phyloP scores from a whole-genome alignment of 208 protist genomes.

The Acanthamoeba sp. region DNA sequence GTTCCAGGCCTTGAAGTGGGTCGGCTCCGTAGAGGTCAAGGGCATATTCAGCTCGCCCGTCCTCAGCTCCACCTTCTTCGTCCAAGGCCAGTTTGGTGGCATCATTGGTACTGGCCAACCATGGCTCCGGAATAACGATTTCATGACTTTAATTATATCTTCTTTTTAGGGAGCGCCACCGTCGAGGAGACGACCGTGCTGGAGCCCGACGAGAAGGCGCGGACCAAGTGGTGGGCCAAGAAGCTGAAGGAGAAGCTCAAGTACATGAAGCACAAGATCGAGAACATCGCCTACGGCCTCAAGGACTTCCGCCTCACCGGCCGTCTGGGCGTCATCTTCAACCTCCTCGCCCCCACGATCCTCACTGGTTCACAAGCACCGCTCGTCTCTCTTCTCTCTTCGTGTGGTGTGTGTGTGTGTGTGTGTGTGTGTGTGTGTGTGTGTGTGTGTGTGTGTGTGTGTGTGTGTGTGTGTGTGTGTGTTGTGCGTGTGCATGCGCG shows the following conservation, averaged over 20 bases:
- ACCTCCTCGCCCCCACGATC: not conserved
- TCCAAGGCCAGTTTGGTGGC: constrained; percentile 28
- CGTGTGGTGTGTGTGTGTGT: not conserved
- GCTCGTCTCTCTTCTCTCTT: not conserved
- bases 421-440: not conserved
- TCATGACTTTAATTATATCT: not conserved
- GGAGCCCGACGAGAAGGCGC: not conserved
- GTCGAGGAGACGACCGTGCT: not conserved
- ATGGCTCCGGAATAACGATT: not conserved
- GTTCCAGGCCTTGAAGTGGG: constrained; percentile 43
- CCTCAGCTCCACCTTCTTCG: constrained; percentile 35
- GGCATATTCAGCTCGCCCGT: constrained; percentile 6
- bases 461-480: not conserved
- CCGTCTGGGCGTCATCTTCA: constrained; percentile 43
- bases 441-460: not conserved
- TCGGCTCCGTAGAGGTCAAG: not conserved
- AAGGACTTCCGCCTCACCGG: constrained; percentile 18
- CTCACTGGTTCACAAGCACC: not conserved
- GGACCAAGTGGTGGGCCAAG: constrained; percentile 21
- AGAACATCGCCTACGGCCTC: constrained; percentile 27
- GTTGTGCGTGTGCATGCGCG: not conserved
- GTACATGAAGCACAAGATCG: constrained; percentile 13
- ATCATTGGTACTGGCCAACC: not conserved
- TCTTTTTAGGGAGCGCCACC: not conserved
- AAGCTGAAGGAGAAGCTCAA: constrained; percentile 46